These are phyloP conservation scores for Hypoxylon sp. DNA, from an alignment of 2,329 filamentous ascomycete species.

Conservation along the genomic window DNA sequence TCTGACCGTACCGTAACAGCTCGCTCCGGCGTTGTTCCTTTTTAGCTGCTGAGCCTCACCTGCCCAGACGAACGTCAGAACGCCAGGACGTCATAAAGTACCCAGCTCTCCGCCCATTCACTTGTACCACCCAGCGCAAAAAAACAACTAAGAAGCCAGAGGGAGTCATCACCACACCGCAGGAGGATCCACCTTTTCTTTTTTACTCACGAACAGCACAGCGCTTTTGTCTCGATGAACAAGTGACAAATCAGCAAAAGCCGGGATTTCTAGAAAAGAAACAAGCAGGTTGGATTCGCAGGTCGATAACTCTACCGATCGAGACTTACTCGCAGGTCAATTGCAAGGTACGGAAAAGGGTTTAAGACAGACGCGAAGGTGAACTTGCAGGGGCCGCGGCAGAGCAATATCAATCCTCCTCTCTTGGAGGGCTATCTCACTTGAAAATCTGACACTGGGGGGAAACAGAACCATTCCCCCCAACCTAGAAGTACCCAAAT, in stretches of 20 bases:
- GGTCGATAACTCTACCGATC: conserved; percentile 23
- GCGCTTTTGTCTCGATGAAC: conserved; percentile 23
- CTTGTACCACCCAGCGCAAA: conserved; percentile 30
- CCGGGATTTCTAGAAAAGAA: conserved; percentile 13
- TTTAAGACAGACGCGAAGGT: not conserved
- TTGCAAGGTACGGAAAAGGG: conserved; percentile 20
- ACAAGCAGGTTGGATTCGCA: conserved; percentile 19
- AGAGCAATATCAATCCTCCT: conserved; percentile 39
- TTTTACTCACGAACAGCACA: conserved; percentile 24
- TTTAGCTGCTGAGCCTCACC: conserved; percentile 40
- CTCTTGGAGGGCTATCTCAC: conserved; percentile 39
- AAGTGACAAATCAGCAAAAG: conserved; percentile 28
- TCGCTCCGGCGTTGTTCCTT: conserved; percentile 22
- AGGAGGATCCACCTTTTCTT: conserved; percentile 36
- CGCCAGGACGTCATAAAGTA: conserved; percentile 42
- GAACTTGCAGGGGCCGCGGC: conserved; percentile 34
- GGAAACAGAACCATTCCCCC: conserved; percentile 40
- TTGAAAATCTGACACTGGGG: conserved; percentile 42
- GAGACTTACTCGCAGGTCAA: conserved; percentile 24
- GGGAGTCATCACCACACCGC: conserved; percentile 40
- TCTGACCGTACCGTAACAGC: conserved; percentile 36
- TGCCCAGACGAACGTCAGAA: no score
- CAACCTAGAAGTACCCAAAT: conserved; percentile 54
- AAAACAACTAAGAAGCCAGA: conserved; percentile 35
- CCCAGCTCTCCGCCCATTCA: conserved; percentile 27